Evolutionary conservation across 257 asterid genomes (phyloP).

Genomic region (Echium plantagineum): DNA sequence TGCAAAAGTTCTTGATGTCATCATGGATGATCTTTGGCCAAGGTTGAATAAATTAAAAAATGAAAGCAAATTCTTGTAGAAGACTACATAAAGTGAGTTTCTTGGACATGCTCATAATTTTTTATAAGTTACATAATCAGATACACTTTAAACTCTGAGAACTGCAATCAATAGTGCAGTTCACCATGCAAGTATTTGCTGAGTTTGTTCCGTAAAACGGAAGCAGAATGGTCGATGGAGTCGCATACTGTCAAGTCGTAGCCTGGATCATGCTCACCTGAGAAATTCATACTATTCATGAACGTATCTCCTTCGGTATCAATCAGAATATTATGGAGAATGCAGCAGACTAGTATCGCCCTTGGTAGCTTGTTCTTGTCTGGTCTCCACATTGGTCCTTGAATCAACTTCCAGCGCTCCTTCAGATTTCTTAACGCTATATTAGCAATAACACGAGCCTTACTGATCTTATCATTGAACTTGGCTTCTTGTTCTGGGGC

Average conservation of each 20-base stretch:
- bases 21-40: too few relatives aligned
- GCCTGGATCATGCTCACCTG: slow-evolving; percentile 47
- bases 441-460: slow-evolving; percentile 38
- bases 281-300: slow-evolving; percentile 21
- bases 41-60: too few relatives aligned
- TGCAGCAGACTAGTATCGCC: slow-evolving; percentile 71
- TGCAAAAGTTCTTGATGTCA: too few relatives aligned
- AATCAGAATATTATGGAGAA: slow-evolving; percentile 71
- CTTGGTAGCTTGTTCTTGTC: slow-evolving; percentile 84
- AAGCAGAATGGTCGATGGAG: slow-evolving; percentile 35
- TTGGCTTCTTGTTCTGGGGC: slow-evolving; percentile 28
- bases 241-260: slow-evolving; percentile 42
- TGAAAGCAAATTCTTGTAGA: background rate
- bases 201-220: slow-evolving; percentile 40
- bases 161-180: slow-evolving; percentile 10
- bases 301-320: slow-evolving; percentile 56
- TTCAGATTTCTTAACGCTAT: slow-evolving; percentile 59
- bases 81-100: background rate
- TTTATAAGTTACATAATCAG: background rate
- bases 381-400: slow-evolving; percentile 80
- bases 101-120: background rate
- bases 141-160: background rate
- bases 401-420: slow-evolving; percentile 70
- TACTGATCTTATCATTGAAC: slow-evolving; percentile 41
- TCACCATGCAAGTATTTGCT: slow-evolving; percentile 30